Base-by-base conservation (phyloP, 805 yeast genomes). In the Candida anglica region DNA sequence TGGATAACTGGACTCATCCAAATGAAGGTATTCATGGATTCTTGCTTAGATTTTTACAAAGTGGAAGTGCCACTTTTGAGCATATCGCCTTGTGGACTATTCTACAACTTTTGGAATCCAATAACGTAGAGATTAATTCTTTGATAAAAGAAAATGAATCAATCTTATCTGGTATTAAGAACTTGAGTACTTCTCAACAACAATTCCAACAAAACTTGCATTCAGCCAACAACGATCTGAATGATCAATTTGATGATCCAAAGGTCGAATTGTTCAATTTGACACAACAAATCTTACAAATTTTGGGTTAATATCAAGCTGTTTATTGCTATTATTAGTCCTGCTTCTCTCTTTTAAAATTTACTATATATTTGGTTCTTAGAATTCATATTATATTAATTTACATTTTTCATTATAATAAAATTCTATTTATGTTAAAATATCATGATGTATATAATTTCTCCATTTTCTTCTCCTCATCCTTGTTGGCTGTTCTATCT, bases 1-100 rank as follows among this genome's bases (percentile, higher is more conserved):
- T 87, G 38, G 73, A 77, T 35, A 74, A 80, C 44, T 93, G 97
- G 94, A 67, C 74, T 15, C 66, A 67, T 39, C 95, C 95, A 27
- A 76, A 74, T 32, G 88, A 86, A 39, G 98, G 98, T 37, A 81
- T 93, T 39, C 73, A 77, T 41, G 93, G 88, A 18, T 93, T 93
- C 54, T 71, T 93, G 43, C 69, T 78, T 22, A 69, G 89, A 49
- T 93, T 91, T 56, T 69, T 93, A 51, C 79, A 78, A 41, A 77
- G 87, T 50, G 82, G 82, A 26, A 93, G 89, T 56, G 83, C 95
- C 10, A 93, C 98, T 0, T 93, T 93, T 60, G 98, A 93, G 63
- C 98, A 93, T 58, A 93, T 93, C 62, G 96, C 98, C 1, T 75
- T 89, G 40, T 93, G 98, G 98, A 91, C 96, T 28, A 82, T 89